Conservation (phyloP, 75 land plant species). For the Chamaecyparis obtusa region DNA sequence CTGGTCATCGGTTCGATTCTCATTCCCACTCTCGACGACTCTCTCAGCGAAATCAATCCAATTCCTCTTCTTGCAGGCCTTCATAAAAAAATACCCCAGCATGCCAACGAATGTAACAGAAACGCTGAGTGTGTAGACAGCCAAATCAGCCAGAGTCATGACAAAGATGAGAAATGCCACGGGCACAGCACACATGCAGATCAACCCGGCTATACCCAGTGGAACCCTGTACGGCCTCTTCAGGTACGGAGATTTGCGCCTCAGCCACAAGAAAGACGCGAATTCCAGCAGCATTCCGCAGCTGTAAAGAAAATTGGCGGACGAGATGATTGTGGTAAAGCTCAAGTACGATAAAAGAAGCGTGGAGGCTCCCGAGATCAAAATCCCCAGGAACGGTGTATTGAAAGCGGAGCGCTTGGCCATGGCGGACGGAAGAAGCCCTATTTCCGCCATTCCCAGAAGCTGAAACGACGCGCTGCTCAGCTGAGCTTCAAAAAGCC, state of each 20-base stretch:
- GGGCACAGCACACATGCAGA: constrained; percentile 55
- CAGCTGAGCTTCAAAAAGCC: no score
- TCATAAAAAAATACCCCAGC: neutral
- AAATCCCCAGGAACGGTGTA: constrained; percentile 75
- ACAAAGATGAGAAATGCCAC: constrained; percentile 49
- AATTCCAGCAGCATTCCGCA: constrained; percentile 51
- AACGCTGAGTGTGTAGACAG: constrained; percentile 22
- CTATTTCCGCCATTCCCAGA: constrained; percentile 29
- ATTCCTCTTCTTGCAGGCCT: no score
- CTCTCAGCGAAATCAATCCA: no score
- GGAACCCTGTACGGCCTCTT: constrained; percentile 64
- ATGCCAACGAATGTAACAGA: constrained; percentile 20
- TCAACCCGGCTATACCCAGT: constrained; percentile 27
- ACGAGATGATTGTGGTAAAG: constrained; percentile 58
- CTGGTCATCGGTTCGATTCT: no score
- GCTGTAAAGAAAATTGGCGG: constrained; percentile 43
- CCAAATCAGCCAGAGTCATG: constrained; percentile 53
- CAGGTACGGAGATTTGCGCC: constrained; percentile 30
- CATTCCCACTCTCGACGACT: no score
- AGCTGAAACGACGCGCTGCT: no score
- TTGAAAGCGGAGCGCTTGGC: constrained; percentile 47
- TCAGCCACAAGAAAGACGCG: neutral
- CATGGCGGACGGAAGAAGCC: constrained; percentile 54
- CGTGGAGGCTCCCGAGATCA: constrained; percentile 47
- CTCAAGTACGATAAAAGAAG: constrained; percentile 57